A percentile compares a stretch with the other conserved stretches of the same genome.
These are phyloP conservation scores for Boletus mariae DNA, from an alignment of 1,284 basidiomycete genomes.

Conservation along the genomic window DNA sequence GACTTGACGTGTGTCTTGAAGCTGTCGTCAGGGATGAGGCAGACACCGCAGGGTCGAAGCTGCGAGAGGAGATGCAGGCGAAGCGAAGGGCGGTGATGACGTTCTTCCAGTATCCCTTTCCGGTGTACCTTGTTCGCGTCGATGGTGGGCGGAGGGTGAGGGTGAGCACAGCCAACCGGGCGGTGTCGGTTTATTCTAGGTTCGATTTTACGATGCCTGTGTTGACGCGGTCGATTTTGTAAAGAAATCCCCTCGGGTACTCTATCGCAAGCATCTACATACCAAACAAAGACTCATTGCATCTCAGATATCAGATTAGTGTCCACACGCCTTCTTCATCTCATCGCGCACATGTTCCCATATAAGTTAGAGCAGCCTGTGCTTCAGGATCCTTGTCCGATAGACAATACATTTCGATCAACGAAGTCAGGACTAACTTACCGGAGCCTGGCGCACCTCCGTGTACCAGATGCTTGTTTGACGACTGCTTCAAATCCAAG, in stretches of 20 bases:
- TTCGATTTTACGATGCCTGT: constrained; percentile 24
- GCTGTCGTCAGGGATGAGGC: neutral
- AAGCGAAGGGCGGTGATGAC: constrained; percentile 19
- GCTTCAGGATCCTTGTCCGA: too few relatives aligned
- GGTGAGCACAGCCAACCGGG: constrained; percentile 15
- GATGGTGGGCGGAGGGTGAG: constrained; percentile 14
- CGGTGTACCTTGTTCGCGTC: constrained; percentile 18
- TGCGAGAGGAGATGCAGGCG: constrained; percentile 15
- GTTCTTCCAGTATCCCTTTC: constrained; percentile 18
- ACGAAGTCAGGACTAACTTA: too few relatives aligned
- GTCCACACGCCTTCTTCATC: too few relatives aligned
- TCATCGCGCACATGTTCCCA: too few relatives aligned
- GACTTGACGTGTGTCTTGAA: neutral
- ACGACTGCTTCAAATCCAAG: too few relatives aligned
- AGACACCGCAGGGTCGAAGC: constrained; percentile 7
- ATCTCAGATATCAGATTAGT: too few relatives aligned
- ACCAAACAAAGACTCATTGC: too few relatives aligned
- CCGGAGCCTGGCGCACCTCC: too few relatives aligned
- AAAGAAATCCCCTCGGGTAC: neutral
- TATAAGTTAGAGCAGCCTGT: too few relatives aligned
- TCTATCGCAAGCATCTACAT: too few relatives aligned
- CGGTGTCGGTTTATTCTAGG: constrained; percentile 9
- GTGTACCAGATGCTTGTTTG: too few relatives aligned
- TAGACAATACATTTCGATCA: too few relatives aligned
- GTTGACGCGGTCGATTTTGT: constrained; percentile 18